These are phyloP conservation scores for Curvularia sp. DNA, from an alignment of 2,329 filamentous ascomycete genomes.

Conservation along the genomic window DNA sequence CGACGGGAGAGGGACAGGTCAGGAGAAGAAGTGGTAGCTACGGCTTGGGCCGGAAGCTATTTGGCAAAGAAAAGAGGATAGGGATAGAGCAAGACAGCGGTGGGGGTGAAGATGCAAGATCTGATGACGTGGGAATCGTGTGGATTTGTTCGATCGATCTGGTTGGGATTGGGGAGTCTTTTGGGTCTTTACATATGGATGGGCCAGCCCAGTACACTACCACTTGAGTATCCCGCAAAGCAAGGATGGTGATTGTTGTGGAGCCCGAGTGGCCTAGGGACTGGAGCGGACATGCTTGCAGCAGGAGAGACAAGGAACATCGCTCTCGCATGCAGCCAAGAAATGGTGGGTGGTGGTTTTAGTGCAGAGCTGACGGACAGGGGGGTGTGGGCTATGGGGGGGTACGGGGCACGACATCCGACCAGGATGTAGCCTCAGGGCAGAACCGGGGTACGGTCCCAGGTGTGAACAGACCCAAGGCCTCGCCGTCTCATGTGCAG, in stretches of 20 bases:
- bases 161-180: slow-evolving; percentile 37
- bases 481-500: slow-evolving; percentile 43
- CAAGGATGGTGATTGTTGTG: slow-evolving; percentile 47
- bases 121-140: slow-evolving; percentile 42
- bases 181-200: slow-evolving; percentile 47
- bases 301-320: slow-evolving; percentile 42
- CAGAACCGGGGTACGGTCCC: slow-evolving; percentile 34
- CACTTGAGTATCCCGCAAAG: slow-evolving; percentile 38
- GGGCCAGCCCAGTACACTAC: slow-evolving; percentile 33
- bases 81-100: slow-evolving; percentile 28
- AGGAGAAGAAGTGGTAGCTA: slow-evolving; percentile 28
- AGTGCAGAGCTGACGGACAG: slow-evolving; percentile 38
- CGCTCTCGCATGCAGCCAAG: slow-evolving; percentile 47
- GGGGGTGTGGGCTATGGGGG: slow-evolving; percentile 19
- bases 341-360: slow-evolving; percentile 42
- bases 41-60: slow-evolving; percentile 35
- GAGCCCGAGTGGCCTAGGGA: slow-evolving; percentile 37
- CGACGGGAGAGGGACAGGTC: slow-evolving; percentile 28
- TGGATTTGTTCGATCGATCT: slow-evolving; percentile 36
- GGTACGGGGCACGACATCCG: slow-evolving; percentile 37
- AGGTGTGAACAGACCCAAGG: slow-evolving; percentile 40
- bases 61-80: slow-evolving; percentile 27
- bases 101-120: slow-evolving; percentile 27
- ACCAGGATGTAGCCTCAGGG: slow-evolving; percentile 38
- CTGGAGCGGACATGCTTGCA: slow-evolving; percentile 44